phyloP scores from a whole-genome alignment of 139 green algal genomes.

The Deuterostichococcus epilithicus region DNA sequence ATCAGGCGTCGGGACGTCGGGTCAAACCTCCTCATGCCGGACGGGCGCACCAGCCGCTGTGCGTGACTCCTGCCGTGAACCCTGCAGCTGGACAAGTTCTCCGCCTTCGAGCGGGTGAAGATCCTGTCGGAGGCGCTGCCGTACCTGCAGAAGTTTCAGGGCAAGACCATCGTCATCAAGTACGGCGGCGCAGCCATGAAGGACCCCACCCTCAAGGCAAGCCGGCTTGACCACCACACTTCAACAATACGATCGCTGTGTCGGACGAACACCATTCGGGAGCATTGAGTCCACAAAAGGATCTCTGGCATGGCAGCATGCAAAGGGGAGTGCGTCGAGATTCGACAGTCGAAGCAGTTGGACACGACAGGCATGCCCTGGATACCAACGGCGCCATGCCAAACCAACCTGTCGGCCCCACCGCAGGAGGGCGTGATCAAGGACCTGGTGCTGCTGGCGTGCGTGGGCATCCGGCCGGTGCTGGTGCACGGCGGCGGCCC shows the following conservation, averaged over 20 bases:
- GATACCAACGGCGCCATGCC: too few species aligned
- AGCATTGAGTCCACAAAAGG: too few species aligned
- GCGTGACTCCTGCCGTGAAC: not conserved
- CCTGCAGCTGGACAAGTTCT: slow-evolving; percentile 20
- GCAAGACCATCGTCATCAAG: slow-evolving; percentile 97
- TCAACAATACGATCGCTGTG: too few species aligned
- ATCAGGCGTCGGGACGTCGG: not conserved
- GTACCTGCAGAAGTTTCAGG: slow-evolving; percentile 89
- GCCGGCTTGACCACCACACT: too few species aligned
- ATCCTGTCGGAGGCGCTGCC: slow-evolving; percentile 95
- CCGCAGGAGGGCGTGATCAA: slow-evolving; percentile 84
- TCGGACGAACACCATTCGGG: too few species aligned
- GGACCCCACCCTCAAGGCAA: slow-evolving; percentile 83
- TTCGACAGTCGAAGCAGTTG: too few species aligned
- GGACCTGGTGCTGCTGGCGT: slow-evolving; percentile 93
- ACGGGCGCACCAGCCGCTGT: not conserved
- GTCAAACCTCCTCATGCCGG: not conserved
- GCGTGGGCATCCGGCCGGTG: slow-evolving; percentile 87
- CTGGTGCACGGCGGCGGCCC: slow-evolving; percentile 97
- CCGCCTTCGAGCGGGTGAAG: slow-evolving; percentile 68
- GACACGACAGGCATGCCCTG: too few species aligned
- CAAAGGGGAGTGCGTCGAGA: too few species aligned
- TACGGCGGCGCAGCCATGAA: slow-evolving; percentile 99
- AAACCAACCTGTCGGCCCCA: too few species aligned
- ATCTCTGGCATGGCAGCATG: too few species aligned